Base-by-base conservation (phyloP, 176 grass and related monocot species). In the Eremochloa ophiuroides region DNA sequence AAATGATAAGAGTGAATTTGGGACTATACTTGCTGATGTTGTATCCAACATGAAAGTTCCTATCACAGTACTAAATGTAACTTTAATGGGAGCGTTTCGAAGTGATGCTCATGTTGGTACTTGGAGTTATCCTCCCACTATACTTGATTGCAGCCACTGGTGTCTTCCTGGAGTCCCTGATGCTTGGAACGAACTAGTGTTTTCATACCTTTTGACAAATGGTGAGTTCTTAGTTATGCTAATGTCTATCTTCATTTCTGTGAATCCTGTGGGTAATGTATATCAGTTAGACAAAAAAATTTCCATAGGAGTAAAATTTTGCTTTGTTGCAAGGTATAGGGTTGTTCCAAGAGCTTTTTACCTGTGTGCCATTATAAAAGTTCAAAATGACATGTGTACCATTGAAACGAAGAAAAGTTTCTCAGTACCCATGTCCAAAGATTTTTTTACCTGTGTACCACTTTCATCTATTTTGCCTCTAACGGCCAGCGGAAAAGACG, bases 61-160 rank as follows among this genome's bases (percentile, higher is more conserved):
- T 59, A 80, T 95, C 59, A 95, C 87, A 26, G 37, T 93, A 44
- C 67, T 98, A 38, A 98, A 98, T 82, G 93, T 95, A 64, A 93
- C 96, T 67, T 91, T 82, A 26, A 98, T 93, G 94, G 95, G 95
- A 35, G 79, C 90, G 2, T 89, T 82, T 62, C 83, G 93, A 80
- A 98, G 79, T 64, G 96, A 98, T 87, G 96, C 96, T 7, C 96
- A 99, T 79, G 86, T 99, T 70, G 96, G 96, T 15, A 84, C 83
- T 26, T 95, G 87, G 90, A 99, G 92, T 75, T 86, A 95, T 88
- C 96, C 96, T 74, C 87, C 85, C 6, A 99, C 89, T 65, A 63
- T 99, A 80, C 86, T 93, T 62, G 96, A 99, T 80, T 99, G 93
- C 85, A 99, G 96, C 80, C 96, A 99, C 69, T 99, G 93, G 96